A percentile compares a stretch with the other conserved stretches of the same genome.
phyloP scores from a whole-genome alignment of 805 yeast genomes.

The Kodamaea neixiangensis region DNA sequence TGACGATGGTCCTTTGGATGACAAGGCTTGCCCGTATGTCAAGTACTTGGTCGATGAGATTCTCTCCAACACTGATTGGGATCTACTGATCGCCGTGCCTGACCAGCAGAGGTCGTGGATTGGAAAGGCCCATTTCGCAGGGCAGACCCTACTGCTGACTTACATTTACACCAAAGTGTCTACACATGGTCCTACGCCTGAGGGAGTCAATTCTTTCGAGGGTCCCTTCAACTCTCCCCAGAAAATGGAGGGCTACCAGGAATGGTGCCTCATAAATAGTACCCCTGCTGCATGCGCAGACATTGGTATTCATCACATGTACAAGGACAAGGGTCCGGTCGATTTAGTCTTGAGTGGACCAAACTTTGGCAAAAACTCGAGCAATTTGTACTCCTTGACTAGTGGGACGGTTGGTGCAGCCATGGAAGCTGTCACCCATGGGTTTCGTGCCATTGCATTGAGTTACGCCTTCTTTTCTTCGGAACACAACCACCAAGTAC shows the following conservation, averaged over 20 bases:
- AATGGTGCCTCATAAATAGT: conserved; percentile 87
- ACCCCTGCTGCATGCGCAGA: conserved; percentile 97
- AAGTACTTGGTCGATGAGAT: conserved; percentile 77
- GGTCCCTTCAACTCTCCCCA: conserved; percentile 70
- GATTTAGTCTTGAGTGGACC: conserved; percentile 95
- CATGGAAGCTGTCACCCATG: conserved; percentile 83
- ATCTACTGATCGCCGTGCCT: conserved; percentile 81
- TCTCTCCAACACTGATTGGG: conserved; percentile 71
- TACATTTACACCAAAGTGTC: conserved; percentile 58
- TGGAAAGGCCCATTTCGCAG: conserved; percentile 95
- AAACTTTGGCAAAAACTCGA: conserved; percentile 90
- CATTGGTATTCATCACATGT: conserved; percentile 77
- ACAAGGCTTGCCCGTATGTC: conserved; percentile 78
- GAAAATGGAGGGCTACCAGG: conserved; percentile 50
- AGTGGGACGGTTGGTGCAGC: conserved; percentile 98
- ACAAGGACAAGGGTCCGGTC: conserved; percentile 51
- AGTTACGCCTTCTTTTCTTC: conserved; percentile 77
- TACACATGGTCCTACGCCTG: conserved; percentile 28
- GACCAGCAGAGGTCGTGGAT: conserved; percentile 91
- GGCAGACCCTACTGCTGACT: conserved; percentile 58
- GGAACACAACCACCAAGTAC: conserved; percentile 48
- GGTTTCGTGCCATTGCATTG: conserved; percentile 72
- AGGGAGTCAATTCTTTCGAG: conserved; percentile 43
- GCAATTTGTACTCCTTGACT: conserved; percentile 83
- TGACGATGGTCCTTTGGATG: conserved; percentile 94